These are phyloP conservation scores for Agaricus subrufescens DNA, from an alignment of 768 basidiomycete genomes.

Conservation along the genomic window DNA sequence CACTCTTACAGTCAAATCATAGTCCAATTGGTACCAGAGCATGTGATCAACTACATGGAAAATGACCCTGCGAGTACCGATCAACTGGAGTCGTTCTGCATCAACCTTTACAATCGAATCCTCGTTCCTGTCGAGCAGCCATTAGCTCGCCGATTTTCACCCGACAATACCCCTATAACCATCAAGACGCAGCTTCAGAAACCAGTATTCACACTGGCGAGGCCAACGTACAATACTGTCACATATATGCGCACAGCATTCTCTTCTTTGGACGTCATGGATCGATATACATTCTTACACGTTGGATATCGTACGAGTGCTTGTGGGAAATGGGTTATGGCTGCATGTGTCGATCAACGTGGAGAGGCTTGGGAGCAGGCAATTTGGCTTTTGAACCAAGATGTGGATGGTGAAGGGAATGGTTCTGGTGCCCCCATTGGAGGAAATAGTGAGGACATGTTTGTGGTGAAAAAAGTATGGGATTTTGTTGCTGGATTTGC, in stretches of 20 bases:
- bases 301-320: slow-evolving; percentile 65
- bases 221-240: slow-evolving; percentile 34
- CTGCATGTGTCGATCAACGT: slow-evolving; percentile 71
- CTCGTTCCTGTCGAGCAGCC: slow-evolving; percentile 54
- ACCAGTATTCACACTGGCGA: slow-evolving; percentile 60
- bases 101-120: slow-evolving; percentile 70
- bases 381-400: slow-evolving; percentile 53
- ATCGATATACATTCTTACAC: slow-evolving; percentile 58
- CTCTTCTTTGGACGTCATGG: slow-evolving; percentile 38
- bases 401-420: slow-evolving; percentile 25
- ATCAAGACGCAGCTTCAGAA: slow-evolving; percentile 41
- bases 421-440: neutral
- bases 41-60: slow-evolving; percentile 44
- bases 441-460: slow-evolving; percentile 31
- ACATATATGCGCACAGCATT: slow-evolving; percentile 30
- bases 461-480: slow-evolving; percentile 63
- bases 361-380: slow-evolving; percentile 71
- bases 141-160: slow-evolving; percentile 47
- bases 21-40: slow-evolving; percentile 73
- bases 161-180: slow-evolving; percentile 20
- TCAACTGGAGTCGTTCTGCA: slow-evolving; percentile 47
- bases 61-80: slow-evolving; percentile 36
- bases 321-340: slow-evolving; percentile 74
- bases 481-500: slow-evolving; percentile 60
- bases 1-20: slow-evolving; percentile 48